phyloP scores from a whole-genome alignment of 1,284 basidiomycete species.

The Irpex sp. region DNA sequence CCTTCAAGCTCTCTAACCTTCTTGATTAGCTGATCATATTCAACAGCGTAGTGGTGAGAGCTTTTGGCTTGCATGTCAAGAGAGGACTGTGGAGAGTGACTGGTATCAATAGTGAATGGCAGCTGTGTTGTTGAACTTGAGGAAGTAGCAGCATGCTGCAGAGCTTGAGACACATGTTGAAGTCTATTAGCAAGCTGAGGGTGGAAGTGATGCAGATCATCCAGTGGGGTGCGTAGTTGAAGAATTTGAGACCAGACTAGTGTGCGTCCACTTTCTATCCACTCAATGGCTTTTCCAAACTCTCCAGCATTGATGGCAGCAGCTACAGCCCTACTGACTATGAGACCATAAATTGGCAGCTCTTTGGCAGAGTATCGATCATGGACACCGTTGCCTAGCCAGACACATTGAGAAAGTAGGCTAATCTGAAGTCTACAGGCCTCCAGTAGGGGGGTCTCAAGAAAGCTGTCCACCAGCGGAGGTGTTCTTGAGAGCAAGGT shows the following conservation, averaged over 20 bases:
- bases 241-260: background rate
- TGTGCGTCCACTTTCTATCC: background rate
- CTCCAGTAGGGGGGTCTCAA: background rate
- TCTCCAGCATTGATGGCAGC: background rate
- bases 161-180: background rate
- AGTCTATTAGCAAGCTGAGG: background rate
- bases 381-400: background rate
- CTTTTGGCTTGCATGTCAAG: background rate
- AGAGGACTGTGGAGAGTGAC: background rate
- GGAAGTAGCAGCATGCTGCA: background rate
- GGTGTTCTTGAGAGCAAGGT: background rate
- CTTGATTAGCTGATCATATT: background rate
- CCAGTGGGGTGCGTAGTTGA: background rate
- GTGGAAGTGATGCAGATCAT: background rate
- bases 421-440: background rate
- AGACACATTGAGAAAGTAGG: background rate
- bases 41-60: background rate
- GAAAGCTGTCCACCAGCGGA: background rate
- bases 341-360: background rate
- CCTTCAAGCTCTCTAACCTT: background rate
- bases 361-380: background rate
- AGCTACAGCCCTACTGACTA: background rate
- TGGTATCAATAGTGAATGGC: background rate
- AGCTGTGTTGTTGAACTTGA: too few relatives aligned
- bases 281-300: background rate